phyloP scores from a whole-genome alignment of 169 alveolate species.

The Eimeria tenella region DNA sequence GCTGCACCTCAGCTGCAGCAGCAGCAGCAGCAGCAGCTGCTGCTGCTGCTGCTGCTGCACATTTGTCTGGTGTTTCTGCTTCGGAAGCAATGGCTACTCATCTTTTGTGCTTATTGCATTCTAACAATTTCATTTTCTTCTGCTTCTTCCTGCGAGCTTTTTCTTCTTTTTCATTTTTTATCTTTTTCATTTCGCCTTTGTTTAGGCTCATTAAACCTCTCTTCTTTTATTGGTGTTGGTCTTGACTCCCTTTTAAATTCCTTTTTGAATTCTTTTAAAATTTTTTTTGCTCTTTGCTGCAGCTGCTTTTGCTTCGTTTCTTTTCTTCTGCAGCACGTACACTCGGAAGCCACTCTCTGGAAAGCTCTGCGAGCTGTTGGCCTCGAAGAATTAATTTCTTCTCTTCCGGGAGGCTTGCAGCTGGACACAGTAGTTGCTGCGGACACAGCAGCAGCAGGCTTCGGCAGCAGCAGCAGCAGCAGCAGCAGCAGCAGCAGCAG shows the following conservation, averaged over 20 bases:
- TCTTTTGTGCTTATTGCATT: background rate
- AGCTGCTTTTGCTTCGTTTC: background rate
- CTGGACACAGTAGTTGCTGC: constrained; percentile 37
- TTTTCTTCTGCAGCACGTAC: constrained; percentile 34
- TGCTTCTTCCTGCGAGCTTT: no score
- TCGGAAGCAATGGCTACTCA: no score
- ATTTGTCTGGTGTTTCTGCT: no score
- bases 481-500: background rate
- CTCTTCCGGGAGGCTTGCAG: constrained; percentile 16
- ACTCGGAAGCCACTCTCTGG: constrained; percentile 81
- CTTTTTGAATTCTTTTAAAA: no score
- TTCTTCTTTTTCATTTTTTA: no score
- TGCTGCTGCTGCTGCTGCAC: no score
- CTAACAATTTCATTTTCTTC: no score
- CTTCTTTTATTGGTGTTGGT: no score
- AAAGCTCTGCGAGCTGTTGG: constrained; percentile 79
- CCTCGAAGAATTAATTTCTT: background rate
- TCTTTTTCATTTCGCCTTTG: no score
- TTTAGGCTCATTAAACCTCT: no score
- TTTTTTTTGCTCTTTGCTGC: background rate
- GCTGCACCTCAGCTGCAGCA: background rate
- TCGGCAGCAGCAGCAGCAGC: background rate
- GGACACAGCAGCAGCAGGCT: background rate
- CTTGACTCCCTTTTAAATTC: no score
- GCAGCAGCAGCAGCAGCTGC: no score